These are phyloP conservation scores for Ceratobasidium sp. DNA, from an alignment of 1,284 basidiomycete species.

Conservation along the genomic window DNA sequence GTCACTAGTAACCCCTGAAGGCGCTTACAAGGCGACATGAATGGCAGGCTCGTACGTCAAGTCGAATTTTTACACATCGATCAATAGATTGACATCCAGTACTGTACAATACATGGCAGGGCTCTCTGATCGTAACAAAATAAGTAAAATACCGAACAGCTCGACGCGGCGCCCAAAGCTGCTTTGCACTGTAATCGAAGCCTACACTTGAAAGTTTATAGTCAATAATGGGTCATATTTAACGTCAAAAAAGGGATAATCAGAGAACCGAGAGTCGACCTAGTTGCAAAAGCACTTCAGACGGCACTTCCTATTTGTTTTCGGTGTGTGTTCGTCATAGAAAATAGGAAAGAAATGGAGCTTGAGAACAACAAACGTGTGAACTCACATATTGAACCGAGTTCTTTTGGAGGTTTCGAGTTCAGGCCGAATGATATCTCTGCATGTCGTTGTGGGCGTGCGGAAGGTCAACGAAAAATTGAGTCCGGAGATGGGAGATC, in stretches of 20 bases:
- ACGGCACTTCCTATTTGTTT: conserved; percentile 46
- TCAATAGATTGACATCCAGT: no score
- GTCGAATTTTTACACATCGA: no score
- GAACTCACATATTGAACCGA: background rate
- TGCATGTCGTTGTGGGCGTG: background rate
- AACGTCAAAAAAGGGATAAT: background rate
- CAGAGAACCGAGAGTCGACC: conserved; percentile 43
- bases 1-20: no score
- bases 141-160: no score
- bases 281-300: conserved; percentile 44
- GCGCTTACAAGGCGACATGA: no score
- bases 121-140: no score
- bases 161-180: no score
- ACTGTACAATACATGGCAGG: no score
- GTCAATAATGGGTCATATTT: background rate
- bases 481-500: background rate
- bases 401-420: no score
- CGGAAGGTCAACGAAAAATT: background rate
- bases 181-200: no score
- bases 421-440: background rate
- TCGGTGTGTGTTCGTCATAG: conserved; percentile 39
- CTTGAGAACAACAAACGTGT: background rate
- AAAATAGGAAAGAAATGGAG: background rate
- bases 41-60: no score
- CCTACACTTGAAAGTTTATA: no score